Conservation (phyloP, 2,329 filamentous ascomycete species). For the Xylariales sp. region DNA sequence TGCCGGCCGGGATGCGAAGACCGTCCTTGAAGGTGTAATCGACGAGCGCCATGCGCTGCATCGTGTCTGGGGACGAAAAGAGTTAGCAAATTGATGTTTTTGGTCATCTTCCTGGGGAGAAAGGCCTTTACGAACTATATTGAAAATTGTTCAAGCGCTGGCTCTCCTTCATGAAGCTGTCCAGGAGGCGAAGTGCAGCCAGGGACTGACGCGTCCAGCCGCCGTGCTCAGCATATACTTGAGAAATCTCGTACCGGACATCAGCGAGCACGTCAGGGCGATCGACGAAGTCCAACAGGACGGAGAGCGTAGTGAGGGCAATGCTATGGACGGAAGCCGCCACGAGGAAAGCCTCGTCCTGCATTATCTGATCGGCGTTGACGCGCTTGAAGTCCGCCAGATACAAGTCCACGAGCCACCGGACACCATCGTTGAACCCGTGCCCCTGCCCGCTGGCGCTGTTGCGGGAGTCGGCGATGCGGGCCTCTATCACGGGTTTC, state of each 20-base stretch:
- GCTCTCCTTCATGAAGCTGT: slow-evolving; percentile 19
- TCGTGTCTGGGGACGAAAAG: slow-evolving; percentile 11
- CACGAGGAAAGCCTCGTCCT: slow-evolving; percentile 12
- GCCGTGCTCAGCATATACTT: not conserved
- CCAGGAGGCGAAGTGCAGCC: slow-evolving; percentile 9
- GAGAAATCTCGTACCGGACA: not conserved
- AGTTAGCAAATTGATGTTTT: too few species aligned
- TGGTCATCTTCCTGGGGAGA: not conserved
- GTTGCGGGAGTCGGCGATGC: not conserved
- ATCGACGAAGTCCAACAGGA: slow-evolving; percentile 1
- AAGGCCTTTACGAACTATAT: slow-evolving; percentile 7
- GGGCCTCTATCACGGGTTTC: not conserved
- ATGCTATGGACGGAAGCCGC: slow-evolving; percentile 13
- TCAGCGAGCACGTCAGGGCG: not conserved
- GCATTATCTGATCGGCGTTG: slow-evolving; percentile 8
- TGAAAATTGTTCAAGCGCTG: slow-evolving; percentile 11
- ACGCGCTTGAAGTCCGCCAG: not conserved
- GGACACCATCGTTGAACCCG: slow-evolving; percentile 8
- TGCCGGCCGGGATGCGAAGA: slow-evolving; percentile 13
- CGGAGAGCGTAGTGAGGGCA: slow-evolving; percentile 7
- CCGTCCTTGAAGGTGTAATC: slow-evolving; percentile 16
- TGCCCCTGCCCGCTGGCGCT: not conserved
- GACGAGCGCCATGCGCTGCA: slow-evolving; percentile 11
- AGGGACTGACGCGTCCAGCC: slow-evolving; percentile 11
- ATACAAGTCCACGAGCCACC: slow-evolving; percentile 9